Base-by-base conservation (phyloP, 352 stramenopile genomes). In the Elongisporangium prolatum region DNA sequence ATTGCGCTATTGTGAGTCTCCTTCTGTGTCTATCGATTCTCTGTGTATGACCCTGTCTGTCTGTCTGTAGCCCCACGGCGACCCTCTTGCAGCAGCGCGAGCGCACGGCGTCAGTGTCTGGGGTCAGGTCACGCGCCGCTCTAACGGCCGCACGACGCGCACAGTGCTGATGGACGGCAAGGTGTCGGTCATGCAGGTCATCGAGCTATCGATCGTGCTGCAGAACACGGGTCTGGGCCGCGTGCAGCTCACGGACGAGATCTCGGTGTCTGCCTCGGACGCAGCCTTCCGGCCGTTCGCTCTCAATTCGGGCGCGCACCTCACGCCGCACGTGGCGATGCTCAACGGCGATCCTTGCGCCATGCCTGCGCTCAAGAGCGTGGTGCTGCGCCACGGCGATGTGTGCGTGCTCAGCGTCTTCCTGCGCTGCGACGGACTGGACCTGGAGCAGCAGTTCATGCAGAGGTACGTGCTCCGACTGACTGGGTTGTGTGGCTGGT, bases 371-470 rank as follows among this genome's bases (percentile, higher is more conserved):
- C 38, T 85, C 17, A 25, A 49, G 13, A 64, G 21, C 38, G 40
- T 82, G 14, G 49, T 60, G 21, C 63, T 88, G 4, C 62, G 68
- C 8, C 75, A 88, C 18, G 69, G 69, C 10, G 75, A 88, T 58
- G 21, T 74, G 14, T 82, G 65, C 38, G 69, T 83, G 21, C 54
- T 88, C n/a, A 72, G 73, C 48, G 71, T 86, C 49, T 84, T 78
- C 52, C 63, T 88, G 21, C 54, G 73, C 16, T 84, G 77, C 21
- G 54, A 72, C 0, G 77, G 77, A 6, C 58, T 88, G 8, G 67
- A 84, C 38, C 48, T 86, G 11, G 77, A 88, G 53, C 63, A 79
- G 48, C 60, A 83, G 44, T 84, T 88, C 20, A 62, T 88, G 53
- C 59, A 83, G 14, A 65, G 71, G 77, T 87, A 65, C 52, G 67